These are phyloP conservation scores for Microdochium nivale DNA, from an alignment of 2,329 filamentous ascomycete species.

Conservation along the genomic window DNA sequence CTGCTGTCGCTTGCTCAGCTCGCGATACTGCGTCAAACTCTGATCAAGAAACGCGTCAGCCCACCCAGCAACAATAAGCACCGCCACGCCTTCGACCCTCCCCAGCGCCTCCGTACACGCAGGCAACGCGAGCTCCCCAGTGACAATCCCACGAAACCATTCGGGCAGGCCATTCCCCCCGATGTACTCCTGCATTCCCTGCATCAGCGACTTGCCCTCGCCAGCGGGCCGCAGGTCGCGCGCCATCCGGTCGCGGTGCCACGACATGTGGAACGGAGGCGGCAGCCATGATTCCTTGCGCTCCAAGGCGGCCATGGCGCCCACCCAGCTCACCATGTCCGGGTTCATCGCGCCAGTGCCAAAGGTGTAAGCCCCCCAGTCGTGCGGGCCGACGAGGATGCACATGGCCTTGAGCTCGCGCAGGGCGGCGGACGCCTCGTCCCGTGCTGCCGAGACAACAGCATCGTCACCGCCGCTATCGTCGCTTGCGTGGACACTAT, in stretches of 20 bases:
- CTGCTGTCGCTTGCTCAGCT: conserved; percentile 4
- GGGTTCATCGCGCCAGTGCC: conserved; percentile 6
- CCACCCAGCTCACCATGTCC: conserved; percentile 3
- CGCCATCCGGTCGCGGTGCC: conserved; percentile 1
- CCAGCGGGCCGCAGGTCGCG: background rate
- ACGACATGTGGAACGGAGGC: conserved; percentile 3
- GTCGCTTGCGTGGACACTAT: too few relatives aligned
- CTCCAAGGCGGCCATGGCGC: background rate
- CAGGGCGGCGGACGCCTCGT: background rate
- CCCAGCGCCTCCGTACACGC: conserved; percentile 7
- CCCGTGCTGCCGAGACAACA: too few relatives aligned
- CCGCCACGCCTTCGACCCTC: conserved; percentile 5
- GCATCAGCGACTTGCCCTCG: conserved; percentile 2
- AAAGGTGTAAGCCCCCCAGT: conserved; percentile 6
- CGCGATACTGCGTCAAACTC: conserved; percentile 8
- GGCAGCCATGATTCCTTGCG: background rate
- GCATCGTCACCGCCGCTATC: background rate
- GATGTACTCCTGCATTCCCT: background rate
- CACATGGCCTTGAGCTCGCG: background rate
- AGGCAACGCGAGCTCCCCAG: background rate
- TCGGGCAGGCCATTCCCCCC: conserved; percentile 1
- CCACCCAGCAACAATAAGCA: conserved; percentile 10
- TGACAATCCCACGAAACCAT: conserved; percentile 4
- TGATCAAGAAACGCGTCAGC: conserved; percentile 9
- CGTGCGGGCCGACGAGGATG: conserved; percentile 3